phyloP scores from a whole-genome alignment of 805 yeast genomes.

The Danielia reshetovae region DNA sequence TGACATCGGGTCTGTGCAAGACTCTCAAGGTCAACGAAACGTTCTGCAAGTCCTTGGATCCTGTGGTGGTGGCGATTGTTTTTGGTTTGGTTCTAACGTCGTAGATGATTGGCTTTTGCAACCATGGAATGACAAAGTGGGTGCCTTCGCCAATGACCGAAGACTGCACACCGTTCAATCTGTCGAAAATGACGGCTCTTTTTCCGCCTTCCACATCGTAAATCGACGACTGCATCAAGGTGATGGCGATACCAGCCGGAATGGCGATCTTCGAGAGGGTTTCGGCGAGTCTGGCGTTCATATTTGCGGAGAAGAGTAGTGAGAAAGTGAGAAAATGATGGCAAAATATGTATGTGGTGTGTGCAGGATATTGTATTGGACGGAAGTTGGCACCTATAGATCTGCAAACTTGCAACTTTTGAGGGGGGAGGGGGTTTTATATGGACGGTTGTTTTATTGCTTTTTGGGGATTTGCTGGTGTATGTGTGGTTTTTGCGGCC shows the following conservation, averaged over 20 bases:
- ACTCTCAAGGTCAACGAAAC: conserved; percentile 91
- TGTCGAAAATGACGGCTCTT: conserved; percentile 92
- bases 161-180: conserved; percentile 83
- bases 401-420: too few species aligned
- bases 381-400: too few species aligned
- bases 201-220: conserved; percentile 96
- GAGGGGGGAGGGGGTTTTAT: conserved; percentile 1
- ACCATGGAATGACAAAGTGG: conserved; percentile 92
- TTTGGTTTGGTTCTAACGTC: conserved; percentile 98
- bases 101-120: conserved; percentile 86
- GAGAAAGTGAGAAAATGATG: neutral
- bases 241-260: conserved; percentile 65
- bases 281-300: conserved; percentile 32
- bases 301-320: conserved; percentile 1
- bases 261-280: conserved; percentile 50
- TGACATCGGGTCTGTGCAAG: conserved; percentile 88
- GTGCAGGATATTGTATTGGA: too few species aligned
- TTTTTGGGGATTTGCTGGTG: too few species aligned
- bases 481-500: too few species aligned
- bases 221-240: conserved; percentile 76
- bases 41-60: conserved; percentile 96
- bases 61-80: conserved; percentile 92
- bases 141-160: conserved; percentile 95
- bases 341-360: neutral
- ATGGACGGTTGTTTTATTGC: too few species aligned